Percentiles rank a stretch among this genome's conserved stretches.
Evolutionary conservation across 2,329 filamentous ascomycete species (phyloP).

Genomic region (Colletotrichum endophyticum): DNA sequence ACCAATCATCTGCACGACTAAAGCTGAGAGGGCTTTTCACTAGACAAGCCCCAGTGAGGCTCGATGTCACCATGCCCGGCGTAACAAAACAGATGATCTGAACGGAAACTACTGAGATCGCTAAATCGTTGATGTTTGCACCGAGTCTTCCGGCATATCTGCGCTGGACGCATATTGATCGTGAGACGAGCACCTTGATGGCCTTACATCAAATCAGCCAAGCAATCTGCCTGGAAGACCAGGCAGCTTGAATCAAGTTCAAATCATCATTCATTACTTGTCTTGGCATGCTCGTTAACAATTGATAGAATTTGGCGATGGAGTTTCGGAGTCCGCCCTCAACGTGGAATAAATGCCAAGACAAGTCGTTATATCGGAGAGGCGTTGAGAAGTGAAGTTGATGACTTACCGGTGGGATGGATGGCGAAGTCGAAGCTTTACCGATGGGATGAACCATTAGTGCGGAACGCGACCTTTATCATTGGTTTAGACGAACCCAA

Average conservation of each 20-base stretch:
- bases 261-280: not conserved
- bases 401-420: not conserved
- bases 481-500: not conserved
- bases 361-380: not conserved
- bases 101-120: not conserved
- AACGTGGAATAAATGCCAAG: not conserved
- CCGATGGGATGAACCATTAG: not conserved
- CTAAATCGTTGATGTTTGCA: not conserved
- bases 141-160: not conserved
- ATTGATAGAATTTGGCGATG: fast-evolving
- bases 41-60: not conserved
- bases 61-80: not conserved
- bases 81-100: not conserved
- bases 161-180: not conserved
- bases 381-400: not conserved
- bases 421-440: not conserved
- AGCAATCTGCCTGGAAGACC: not conserved
- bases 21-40: not conserved
- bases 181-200: not conserved
- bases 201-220: not conserved
- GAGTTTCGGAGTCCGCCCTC: not conserved
- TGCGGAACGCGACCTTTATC: not conserved
- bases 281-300: not conserved
- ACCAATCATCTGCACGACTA: not conserved
- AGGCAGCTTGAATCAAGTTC: not conserved